Base-by-base conservation (phyloP, 306 rosid species). In the Nissolia schottii region DNA sequence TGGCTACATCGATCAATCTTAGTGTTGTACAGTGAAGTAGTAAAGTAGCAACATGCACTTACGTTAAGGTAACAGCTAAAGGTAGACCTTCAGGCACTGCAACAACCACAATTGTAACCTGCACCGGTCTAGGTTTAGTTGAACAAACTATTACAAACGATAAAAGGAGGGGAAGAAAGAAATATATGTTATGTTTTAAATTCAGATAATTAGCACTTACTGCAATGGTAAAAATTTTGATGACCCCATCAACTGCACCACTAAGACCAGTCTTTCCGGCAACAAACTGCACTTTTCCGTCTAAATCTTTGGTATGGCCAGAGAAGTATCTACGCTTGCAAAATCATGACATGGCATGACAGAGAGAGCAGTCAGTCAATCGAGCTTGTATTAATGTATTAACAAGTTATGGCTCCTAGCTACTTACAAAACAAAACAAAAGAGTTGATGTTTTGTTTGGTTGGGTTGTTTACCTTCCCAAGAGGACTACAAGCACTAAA, bases 11-110 rank as follows among this genome's bases (percentile, higher is more conserved):
- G 60, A 9, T 37, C 10, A n/a, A n/a, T 37, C 14, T 37, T 37
- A 37, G 10, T 34, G 11, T 28, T 59, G 57, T 63, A 67, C 41
- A 62, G 35, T 7, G 59, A 80, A 50, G 51, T 41, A 50, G 51
- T 41, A 68, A 56, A 10, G 27, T 69, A 29, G 41, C 48, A 41
- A 73, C 48, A 60, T 34, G 73, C 37, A 79, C 97, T 77, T 84
- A 91, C 99, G 97, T 94, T 77, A 94, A 85, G 63, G 99, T 94
- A 64, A 94, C 99, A 29, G 99, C 99, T 87, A 94, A 82, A 67
- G 99, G 99, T 31, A 94, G 91, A 70, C 99, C 99, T 83, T 94
- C 99, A 34, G 97, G 97, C 66, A 94, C 99, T 27, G 99, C 96
- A 91, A 94, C 99, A 55, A 94, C 99, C 78, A 94, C 99, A 76